Evolutionary conservation across 2,329 filamentous ascomycete genomes (phyloP), one percentile per base, ranked within the genome.

Genomic region (Diaporthe citrichinensis): DNA sequence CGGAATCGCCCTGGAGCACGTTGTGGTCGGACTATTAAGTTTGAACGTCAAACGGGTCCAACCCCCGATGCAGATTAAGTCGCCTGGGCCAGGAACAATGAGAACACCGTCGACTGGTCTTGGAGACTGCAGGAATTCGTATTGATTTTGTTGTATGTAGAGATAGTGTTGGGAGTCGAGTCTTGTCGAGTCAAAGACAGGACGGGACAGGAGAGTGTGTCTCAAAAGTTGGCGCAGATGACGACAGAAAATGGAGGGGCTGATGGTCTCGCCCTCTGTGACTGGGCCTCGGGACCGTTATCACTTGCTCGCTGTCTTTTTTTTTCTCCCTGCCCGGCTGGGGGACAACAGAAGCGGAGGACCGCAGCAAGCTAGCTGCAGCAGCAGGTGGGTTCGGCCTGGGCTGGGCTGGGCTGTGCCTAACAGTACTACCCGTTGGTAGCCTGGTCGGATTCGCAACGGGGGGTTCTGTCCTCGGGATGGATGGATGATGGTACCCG

Each of bases 191-290:
- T 69, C 62, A 14, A 62, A 41, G 55, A 20, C 46, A 44, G 34
- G 71, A 46, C 51, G 23, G 25, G 25, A 41, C n/a, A 68, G 31
- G 14, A 55, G 53, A 28, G 36, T 10, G 28, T 59, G 59, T 72
- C 59, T 74, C 73, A 65, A 57, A 75, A 75, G 68, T 75, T 76
- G 75, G 75, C 68, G 73, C 75, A 75, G 75, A 76, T 76, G 75
- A 76, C 75, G 75, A 76, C 75, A 75, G 73, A 67, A 74, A 72
- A 75, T 71, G 75, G 75, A 76, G 72, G 72, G 75, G 74, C 74
- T 65, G 72, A 72, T 74, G 68, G 74, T n/a, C 57, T 57, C 49
- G 65, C 39, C 36, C 12, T 65, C 36, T 62, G 58, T 65, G 49
- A 65, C 71, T 73, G 71, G 71, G 55, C 58, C 58, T 28, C 49